These are phyloP conservation scores for Aspergillus cejpii DNA, from an alignment of 2,329 filamentous ascomycete species.

Conservation along the genomic window DNA sequence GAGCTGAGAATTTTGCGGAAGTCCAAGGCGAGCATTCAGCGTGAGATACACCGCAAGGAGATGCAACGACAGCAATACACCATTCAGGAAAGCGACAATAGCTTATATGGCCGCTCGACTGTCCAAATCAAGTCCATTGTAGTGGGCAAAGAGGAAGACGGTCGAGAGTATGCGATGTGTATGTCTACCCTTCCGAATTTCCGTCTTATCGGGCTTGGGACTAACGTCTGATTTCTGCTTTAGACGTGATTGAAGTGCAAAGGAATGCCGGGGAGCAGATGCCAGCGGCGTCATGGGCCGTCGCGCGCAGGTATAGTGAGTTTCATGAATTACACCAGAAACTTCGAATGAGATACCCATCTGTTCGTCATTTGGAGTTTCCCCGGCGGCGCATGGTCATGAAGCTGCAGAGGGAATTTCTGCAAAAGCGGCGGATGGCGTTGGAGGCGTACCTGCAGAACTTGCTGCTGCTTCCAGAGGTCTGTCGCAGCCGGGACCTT, in stretches of 20 bases:
- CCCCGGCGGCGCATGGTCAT: conserved; percentile 86
- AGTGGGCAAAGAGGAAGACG: conserved; percentile 84
- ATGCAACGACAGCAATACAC: conserved; percentile 95
- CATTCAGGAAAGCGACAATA: conserved; percentile 96
- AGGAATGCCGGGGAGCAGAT: conserved; percentile 89
- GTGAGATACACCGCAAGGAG: conserved; percentile 89
- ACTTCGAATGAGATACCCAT: conserved; percentile 74
- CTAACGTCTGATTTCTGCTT: conserved; percentile 13
- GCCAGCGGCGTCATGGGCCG: conserved; percentile 89
- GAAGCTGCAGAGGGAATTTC: conserved; percentile 92
- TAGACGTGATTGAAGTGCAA: conserved; percentile 80
- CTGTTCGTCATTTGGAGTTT: conserved; percentile 84
- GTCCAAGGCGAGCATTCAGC: conserved; percentile 84
- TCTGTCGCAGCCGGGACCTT: conserved; percentile 87
- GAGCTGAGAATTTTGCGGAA: conserved; percentile 88
- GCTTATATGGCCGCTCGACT: conserved; percentile 82
- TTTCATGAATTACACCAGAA: conserved; percentile 94
- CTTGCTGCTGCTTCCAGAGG: conserved; percentile 78
- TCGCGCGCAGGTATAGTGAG: conserved; percentile 91
- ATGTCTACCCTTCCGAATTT: conserved; percentile 25
- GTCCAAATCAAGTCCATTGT: conserved; percentile 89
- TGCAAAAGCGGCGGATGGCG: conserved; percentile 77
- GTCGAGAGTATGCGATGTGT: conserved; percentile 85
- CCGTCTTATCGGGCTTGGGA: no score
- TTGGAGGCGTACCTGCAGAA: conserved; percentile 80